Base-by-base conservation (phyloP, 495 filamentous ascomycete genomes). In the Penicillium bovifimosum region DNA sequence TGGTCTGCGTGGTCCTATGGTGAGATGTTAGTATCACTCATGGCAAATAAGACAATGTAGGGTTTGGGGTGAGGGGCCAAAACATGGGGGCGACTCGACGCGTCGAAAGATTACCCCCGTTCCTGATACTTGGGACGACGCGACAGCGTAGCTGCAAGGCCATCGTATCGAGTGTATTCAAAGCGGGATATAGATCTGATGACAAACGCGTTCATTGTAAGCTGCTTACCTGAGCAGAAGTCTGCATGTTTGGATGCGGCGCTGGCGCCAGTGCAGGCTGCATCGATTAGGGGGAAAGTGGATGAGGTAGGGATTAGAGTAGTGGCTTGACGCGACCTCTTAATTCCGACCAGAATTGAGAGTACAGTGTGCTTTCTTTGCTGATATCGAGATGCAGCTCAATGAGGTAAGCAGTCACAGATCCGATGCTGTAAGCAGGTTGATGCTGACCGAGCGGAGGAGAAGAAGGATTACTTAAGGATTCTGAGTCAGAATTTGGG, bases 231-330 rank as follows among this genome's bases (percentile, higher is more conserved):
- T 79, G 77, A 72, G 71, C 73, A 67, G 73, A 64, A 58, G 70
- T 67, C 66, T 79, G 78, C 76, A 78, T 78, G 62, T 66, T 74
- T 64, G 76, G 76, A 70, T 80, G 78, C 63, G 77, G 78, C 60
- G 77, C 77, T 71, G 77, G 77, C 46, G 77, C 77, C 64, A 81
- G 65, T 63, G 73, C 70, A 54, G 77, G 76, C 66, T 81, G 78
- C 78, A 81, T 81, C 41, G 64, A 71, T 54, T 20, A 36, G 31
- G 45, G 14, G 10, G 20, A 16, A 48, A 48, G 13, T 18, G 20
- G 29, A 18, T 43, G 27, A 9, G 20, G 41, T 24, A 31, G 35
- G 42, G 36, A 46, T 44, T 54, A 50, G 34, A 41, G 24, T 35
- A 44, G 38, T 29, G 38, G 39, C 39, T 47, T 13, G 32, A 14